phyloP scores from a whole-genome alignment of 2,329 filamentous ascomycete species.

The Penicillium vulpinum region DNA sequence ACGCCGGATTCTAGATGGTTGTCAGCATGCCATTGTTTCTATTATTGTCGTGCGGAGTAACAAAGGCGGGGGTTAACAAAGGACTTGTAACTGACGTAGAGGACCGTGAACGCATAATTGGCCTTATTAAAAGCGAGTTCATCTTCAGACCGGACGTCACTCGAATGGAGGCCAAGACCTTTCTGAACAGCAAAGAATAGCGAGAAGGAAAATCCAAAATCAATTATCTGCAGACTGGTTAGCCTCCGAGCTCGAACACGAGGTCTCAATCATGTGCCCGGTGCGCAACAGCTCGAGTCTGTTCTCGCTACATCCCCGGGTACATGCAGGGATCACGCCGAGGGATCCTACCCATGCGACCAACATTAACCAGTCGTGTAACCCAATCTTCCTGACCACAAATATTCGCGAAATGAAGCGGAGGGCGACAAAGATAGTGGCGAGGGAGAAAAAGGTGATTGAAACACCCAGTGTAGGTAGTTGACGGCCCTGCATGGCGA shows the following conservation, averaged over 20 bases:
- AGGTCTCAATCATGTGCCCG: constrained; percentile 3
- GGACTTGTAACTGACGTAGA: constrained; percentile 52
- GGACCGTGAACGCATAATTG: constrained; percentile 61
- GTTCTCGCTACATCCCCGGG: constrained; percentile 9
- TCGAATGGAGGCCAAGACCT: constrained; percentile 47
- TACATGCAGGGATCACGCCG: constrained; percentile 12
- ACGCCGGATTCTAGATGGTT: constrained; percentile 69
- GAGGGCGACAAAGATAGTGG: constrained; percentile 72
- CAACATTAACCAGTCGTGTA: constrained; percentile 80
- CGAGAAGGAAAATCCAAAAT: constrained; percentile 50
- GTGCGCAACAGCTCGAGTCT: not conserved
- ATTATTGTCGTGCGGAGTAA: not conserved
- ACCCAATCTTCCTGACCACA: constrained; percentile 69
- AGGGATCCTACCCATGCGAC: constrained; percentile 65
- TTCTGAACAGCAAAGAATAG: constrained; percentile 47
- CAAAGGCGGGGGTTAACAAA: not conserved
- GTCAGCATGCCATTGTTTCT: not conserved
- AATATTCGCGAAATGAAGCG: constrained; percentile 71
- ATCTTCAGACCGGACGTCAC: constrained; percentile 34
- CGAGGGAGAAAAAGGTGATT: constrained; percentile 58
- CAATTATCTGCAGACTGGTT: constrained; percentile 35
- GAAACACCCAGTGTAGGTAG: constrained; percentile 45
- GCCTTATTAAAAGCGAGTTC: constrained; percentile 45
- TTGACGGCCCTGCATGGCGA: constrained; percentile 36
- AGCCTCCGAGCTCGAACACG: constrained; percentile 1